Base-by-base conservation (phyloP, 2,329 filamentous ascomycete species). In the Bipolaris zeicola region DNA sequence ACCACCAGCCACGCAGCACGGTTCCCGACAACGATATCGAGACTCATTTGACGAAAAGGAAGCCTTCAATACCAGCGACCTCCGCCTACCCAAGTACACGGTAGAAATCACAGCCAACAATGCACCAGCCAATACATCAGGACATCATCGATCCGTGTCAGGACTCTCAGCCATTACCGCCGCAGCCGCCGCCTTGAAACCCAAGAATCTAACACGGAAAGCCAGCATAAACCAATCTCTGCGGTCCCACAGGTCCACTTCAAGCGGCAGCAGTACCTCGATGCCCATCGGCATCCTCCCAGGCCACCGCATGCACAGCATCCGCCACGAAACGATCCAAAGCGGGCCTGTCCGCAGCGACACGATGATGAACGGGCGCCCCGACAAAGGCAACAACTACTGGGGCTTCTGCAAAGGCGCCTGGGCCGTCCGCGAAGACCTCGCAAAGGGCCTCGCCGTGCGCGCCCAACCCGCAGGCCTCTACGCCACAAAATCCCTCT, bases 381-480 rank as follows among this genome's bases (percentile, higher is more conserved):
- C 75, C 0, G 72, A 69, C 64, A 77, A 75, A 58, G 65, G 69
- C n/a, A 77, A 77, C 60, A 68, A 72, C 56, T 77, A 77, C 63
- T 76, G 72, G 71, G 75, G 75, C 18, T 78, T 77, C 64, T 78
- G 76, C 65, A 76, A 76, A 65, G 76, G 76, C 33, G 69, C 75
- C 2, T 77, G 75, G 75, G 65, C 66, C 1, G 61, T 69, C 2
- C 69, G 74, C 33, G 72, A 74, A 58, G 72, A 76, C 13, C 18
- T 60, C 2, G 71, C 68, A 22, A 73, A 73, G n/a, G 75, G 74
- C 0, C 61, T 78, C 0, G 33, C 36, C 0, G 36, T 74, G 5
- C 68, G 72, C 42, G 68, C 62, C 1, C 64, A 69, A 16, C 75
- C 75, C 0, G 64, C 62, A 2, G 76, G 76, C 33, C 67, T 74